phyloP scores from a whole-genome alignment of 495 filamentous ascomycete species.

The Antarctomyces pellizariae region DNA sequence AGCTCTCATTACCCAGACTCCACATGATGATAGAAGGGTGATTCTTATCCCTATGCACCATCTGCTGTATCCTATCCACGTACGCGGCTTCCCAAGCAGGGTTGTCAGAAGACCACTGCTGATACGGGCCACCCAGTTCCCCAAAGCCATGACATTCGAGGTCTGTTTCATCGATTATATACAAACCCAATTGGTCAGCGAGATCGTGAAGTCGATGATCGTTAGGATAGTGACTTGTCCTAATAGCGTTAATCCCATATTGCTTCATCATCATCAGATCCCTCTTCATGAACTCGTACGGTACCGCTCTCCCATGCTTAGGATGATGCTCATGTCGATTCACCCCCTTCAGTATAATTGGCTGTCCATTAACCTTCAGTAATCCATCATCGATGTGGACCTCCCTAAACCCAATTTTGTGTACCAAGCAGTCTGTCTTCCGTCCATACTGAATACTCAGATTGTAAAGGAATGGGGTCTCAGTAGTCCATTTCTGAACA shows the following conservation, averaged over 20 bases:
- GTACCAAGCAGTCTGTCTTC: too few relatives aligned
- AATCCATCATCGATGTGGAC: slow-evolving; percentile 30
- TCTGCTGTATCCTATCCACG: slow-evolving; percentile 41
- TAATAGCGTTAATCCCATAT: slow-evolving; percentile 43
- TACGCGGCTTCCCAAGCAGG: slow-evolving; percentile 45
- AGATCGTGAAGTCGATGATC: slow-evolving; percentile 37
- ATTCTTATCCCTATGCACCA: slow-evolving; percentile 46
- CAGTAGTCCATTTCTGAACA: slow-evolving; percentile 43
- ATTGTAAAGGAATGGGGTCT: slow-evolving; percentile 38
- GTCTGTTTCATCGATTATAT: slow-evolving; percentile 50
- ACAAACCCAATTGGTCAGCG: slow-evolving; percentile 44
- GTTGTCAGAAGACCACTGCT: slow-evolving; percentile 34
- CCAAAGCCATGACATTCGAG: slow-evolving; percentile 51
- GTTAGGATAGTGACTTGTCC: slow-evolving; percentile 41
- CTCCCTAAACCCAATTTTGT: slow-evolving; percentile 36
- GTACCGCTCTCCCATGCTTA: slow-evolving; percentile 33
- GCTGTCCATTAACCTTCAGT: slow-evolving; percentile 34
- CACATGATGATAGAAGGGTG: slow-evolving; percentile 45
- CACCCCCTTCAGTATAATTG: slow-evolving; percentile 37
- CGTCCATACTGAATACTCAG: slow-evolving; percentile 15
- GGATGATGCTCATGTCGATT: slow-evolving; percentile 49
- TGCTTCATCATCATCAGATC: slow-evolving; percentile 42
- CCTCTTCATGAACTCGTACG: slow-evolving; percentile 25
- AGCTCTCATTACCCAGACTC: slow-evolving; percentile 51
- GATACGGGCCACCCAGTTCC: slow-evolving; percentile 20